These are phyloP conservation scores for Candida gigantensis DNA, from an alignment of 1,139 yeast species.

Conservation along the genomic window DNA sequence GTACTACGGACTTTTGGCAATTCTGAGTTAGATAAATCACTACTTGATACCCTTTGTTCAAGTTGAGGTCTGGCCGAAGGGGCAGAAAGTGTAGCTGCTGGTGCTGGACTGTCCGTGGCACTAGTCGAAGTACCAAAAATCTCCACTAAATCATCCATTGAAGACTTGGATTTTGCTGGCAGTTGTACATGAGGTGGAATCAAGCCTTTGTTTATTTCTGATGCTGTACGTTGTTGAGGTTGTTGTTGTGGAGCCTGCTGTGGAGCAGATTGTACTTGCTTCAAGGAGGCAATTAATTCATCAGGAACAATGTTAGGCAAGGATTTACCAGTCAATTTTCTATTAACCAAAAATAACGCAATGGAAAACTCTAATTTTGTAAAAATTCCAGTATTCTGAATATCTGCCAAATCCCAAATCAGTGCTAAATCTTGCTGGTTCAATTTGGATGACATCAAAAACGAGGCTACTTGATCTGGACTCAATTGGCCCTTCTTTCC, in stretches of 20 bases:
- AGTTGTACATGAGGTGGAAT: conserved; percentile 5
- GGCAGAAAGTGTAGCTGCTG: not conserved
- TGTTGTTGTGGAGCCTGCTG: conserved; percentile 10
- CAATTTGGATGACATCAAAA: conserved; percentile 84
- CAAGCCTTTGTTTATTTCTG: not conserved
- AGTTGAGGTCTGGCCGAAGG: conserved; percentile 8
- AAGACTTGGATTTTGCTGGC: conserved; percentile 42
- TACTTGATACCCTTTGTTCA: conserved; percentile 30
- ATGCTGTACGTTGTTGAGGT: conserved; percentile 5
- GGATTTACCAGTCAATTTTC: conserved; percentile 70
- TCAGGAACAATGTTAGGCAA: conserved; percentile 74
- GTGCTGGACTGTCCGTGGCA: conserved; percentile 17
- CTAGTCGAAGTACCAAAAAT: conserved; percentile 44
- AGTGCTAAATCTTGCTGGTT: conserved; percentile 83
- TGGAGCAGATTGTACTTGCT: conserved; percentile 25
- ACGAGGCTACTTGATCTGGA: conserved; percentile 82
- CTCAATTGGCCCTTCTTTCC: conserved; percentile 61
- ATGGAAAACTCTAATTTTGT: conserved; percentile 82
- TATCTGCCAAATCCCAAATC: conserved; percentile 94
- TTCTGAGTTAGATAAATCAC: conserved; percentile 39
- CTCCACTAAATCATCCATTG: conserved; percentile 66
- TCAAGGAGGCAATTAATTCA: conserved; percentile 42
- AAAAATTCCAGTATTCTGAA: conserved; percentile 83
- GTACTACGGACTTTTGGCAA: conserved; percentile 41
- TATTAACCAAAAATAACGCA: conserved; percentile 91